Evolutionary conservation across 2,329 filamentous ascomycete species (phyloP), one percentile per base, ranked within the genome.

Genomic region (Aspergillus tanneri): DNA sequence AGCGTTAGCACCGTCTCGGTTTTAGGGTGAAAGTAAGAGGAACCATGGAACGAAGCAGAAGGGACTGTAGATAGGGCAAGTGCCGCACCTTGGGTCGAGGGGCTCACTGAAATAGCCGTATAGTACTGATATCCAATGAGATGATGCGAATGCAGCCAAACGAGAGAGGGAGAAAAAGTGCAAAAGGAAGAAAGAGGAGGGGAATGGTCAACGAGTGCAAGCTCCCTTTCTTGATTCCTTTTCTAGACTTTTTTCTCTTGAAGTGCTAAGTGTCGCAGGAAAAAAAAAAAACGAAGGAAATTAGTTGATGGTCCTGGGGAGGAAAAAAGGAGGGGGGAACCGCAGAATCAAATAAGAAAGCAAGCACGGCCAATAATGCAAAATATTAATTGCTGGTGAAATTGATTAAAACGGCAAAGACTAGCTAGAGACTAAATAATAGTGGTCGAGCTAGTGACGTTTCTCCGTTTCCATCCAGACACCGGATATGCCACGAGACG

Each of bases 1-100:
- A 19, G 1, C 14, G 14, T 34, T 34, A 34, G 30, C 14, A 14
- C 16, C 30, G 5, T 18, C 30, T 34, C 30, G 30, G 30, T 34
- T n/a, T 30, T 43, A 27, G 24, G 49, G 9, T 16, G n/a, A 22
- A 38, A 32, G 25, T 32, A 28, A 10, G n/a, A 10, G 28, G 43
- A 36, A 45, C 34, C n/a, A 25, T 35, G 53, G 54, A 38, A 45
- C 30, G 30, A n/a, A 27, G 39, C 12, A 39, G 47, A 43, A 37
- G 34, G 34, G 21, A 37, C n/a, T n/a, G n/a, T n/a, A n/a, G n/a
- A n/a, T n/a, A n/a, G n/a, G n/a, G n/a, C n/a, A n/a, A n/a, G n/a
- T n/a, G n/a, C n/a, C n/a, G n/a, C n/a, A n/a, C n/a, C n/a, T n/a
- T n/a, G n/a, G n/a, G n/a, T n/a, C n/a, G n/a, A n/a, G n/a, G n/a